Evolutionary conservation across 2,329 filamentous ascomycete genomes (phyloP).

Genomic region (Arthroderma sp.): DNA sequence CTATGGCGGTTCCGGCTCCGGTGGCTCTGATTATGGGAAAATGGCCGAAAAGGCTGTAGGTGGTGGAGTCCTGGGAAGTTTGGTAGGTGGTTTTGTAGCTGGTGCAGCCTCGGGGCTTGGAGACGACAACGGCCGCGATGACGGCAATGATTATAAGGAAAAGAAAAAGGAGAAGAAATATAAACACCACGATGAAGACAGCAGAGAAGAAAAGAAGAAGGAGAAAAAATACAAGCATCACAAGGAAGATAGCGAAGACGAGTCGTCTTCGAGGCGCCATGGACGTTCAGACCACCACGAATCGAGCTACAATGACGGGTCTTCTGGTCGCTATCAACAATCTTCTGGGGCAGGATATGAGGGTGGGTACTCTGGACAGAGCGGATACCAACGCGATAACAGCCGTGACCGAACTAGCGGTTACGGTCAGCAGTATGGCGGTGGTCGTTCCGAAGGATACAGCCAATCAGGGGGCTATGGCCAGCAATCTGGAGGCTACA

Average conservation of each 20-base stretch:
- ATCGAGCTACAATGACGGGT: not conserved
- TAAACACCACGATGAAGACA: constrained; percentile 11
- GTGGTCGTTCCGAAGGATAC: not conserved
- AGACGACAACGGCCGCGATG: constrained; percentile 41
- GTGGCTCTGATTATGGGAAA: constrained; percentile 31
- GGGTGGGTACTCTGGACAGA: not conserved
- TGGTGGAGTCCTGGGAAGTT: constrained; percentile 53
- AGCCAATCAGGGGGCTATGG: no score
- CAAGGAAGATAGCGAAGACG: constrained; percentile 1
- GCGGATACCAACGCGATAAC: not conserved
- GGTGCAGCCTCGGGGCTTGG: constrained; percentile 49
- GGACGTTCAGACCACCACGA: not conserved
- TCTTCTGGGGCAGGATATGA: not conserved
- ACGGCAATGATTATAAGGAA: constrained; percentile 5
- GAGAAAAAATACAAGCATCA: not conserved
- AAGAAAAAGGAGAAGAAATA: constrained; percentile 9
- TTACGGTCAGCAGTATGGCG: not conserved
- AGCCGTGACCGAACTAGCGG: not conserved
- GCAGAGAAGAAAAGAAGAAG: constrained; percentile 8
- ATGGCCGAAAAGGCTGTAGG: constrained; percentile 48
- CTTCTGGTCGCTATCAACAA: not conserved
- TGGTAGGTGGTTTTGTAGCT: constrained; percentile 54
- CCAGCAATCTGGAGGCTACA: not conserved
- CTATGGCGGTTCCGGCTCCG: constrained; percentile 20
- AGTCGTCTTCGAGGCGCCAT: not conserved